A percentile compares a stretch with the other conserved stretches of the same genome.
Conservation (phyloP, 208 protist species). For the Leishmania mexicana region DNA sequence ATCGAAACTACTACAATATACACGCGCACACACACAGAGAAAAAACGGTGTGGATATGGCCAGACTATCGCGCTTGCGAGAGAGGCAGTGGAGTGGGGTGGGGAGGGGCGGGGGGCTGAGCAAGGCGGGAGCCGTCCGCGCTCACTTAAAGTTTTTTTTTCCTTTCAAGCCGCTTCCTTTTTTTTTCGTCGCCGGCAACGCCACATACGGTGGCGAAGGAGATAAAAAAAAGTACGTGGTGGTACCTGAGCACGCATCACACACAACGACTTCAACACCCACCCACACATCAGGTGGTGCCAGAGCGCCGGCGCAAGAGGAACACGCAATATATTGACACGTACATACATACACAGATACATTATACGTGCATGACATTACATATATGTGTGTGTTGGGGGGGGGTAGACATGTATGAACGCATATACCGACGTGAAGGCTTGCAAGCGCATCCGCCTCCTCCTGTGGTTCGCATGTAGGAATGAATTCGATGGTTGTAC, state of each 20-base stretch:
- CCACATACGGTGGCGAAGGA: not conserved
- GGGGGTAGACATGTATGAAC: not conserved
- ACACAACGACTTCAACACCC: not conserved
- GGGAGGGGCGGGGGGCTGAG: no score
- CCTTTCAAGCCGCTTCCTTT: no score
- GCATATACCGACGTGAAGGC: not conserved
- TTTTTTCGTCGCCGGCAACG: not conserved
- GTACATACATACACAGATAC: not conserved
- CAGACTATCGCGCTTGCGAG: not conserved
- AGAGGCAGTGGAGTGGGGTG: not conserved
- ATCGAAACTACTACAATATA: not conserved
- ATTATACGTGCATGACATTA: not conserved
- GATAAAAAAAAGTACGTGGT: not conserved
- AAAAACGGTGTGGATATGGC: not conserved
- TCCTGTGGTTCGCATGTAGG: not conserved
- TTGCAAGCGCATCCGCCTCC: not conserved
- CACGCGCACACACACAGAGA: not conserved
- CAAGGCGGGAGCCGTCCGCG: not conserved
- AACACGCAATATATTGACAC: not conserved
- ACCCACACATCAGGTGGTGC: not conserved
- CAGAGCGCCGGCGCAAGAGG: not conserved
- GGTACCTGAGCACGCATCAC: not conserved
- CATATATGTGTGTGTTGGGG: not conserved
- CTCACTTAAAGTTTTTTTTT: not conserved
- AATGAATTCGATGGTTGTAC: not conserved